Percentiles rank a stretch among this genome's conserved stretches.
phyloP scores from a whole-genome alignment of 2,329 filamentous ascomycete genomes.

The Hypoxylon sp. region DNA sequence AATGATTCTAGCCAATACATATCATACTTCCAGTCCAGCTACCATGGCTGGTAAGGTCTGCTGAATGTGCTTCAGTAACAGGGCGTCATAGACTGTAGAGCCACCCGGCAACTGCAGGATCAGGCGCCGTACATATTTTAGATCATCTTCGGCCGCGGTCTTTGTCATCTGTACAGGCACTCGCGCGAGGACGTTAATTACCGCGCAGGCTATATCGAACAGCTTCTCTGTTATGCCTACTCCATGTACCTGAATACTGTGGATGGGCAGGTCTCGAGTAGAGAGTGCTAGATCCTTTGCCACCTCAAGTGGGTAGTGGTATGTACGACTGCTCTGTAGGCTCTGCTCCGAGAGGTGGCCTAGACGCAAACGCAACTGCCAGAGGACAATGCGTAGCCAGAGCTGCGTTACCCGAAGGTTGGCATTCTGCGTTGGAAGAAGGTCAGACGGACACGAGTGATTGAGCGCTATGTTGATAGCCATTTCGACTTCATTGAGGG shows the following conservation, averaged over 20 bases:
- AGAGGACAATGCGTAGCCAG: conserved; percentile 63
- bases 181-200: conserved; percentile 62
- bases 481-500: conserved; percentile 57
- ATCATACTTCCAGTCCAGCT: conserved; percentile 24
- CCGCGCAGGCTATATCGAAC: conserved; percentile 62
- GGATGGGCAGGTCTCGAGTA: conserved; percentile 57
- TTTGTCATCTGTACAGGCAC: conserved; percentile 54
- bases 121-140: conserved; percentile 57
- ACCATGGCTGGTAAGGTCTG: conserved; percentile 40
- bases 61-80: conserved; percentile 58
- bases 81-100: conserved; percentile 56
- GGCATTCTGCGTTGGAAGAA: conserved; percentile 62
- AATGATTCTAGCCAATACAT: not conserved
- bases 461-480: conserved; percentile 58
- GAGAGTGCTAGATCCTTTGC: conserved; percentile 59
- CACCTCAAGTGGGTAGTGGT: conserved; percentile 61
- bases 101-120: conserved; percentile 60
- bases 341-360: conserved; percentile 56
- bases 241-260: conserved; percentile 61
- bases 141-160: conserved; percentile 56
- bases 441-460: conserved; percentile 47
- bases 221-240: conserved; percentile 64
- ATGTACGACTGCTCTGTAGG: conserved; percentile 56
- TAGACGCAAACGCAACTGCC: conserved; percentile 62
- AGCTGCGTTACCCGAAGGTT: conserved; percentile 63